Base-by-base conservation (phyloP, 208 protist genomes). In the Crithidia expoeki region DNA sequence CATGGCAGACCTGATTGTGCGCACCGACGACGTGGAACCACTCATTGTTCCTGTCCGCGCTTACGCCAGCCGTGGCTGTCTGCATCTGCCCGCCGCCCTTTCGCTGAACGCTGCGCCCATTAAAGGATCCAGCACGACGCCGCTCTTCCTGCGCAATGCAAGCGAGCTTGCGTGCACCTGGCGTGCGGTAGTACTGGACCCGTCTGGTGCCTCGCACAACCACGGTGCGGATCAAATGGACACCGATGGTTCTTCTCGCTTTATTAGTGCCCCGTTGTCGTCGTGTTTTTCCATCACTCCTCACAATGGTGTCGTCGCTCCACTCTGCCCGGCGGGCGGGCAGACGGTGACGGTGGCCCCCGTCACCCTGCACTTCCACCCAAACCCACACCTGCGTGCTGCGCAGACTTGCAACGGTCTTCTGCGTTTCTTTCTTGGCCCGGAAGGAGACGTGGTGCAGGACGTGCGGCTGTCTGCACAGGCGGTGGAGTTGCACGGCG, bases 141-240 rank as follows among this genome's bases (percentile, higher is more conserved):
- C 92, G 5, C 57, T 98, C 10, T 94, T 98, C 67, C 69, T 98
- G n/a, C 89, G 94, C 33, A 99, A 98, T 79, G 72, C 68, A 17
- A 93, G 73, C 51, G 57, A 59, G 5, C 68, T 72, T 12, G 75
- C 50, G 38, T 94, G 91, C 56, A 60, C 76, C 27, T 96, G 90
- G 89, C 88, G 85, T 32, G 83, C 89, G 0, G 69, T 76, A 23
- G 19, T 79, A 33, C 30, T 81, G 7, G 76, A 86, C 23, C 17
- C 50, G 0, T n/a, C 27, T 1, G 34, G 27, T 27, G 33, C 34
- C 25, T n/a, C 36, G 1, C 47, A 27, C 47, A 14, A 53, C 36
- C 50, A 16, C 25, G 49, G 30, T 21, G 34, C 62, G 1, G 49
- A 44, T n/a, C n/a, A n/a, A n/a, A n/a, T n/a, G n/a, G n/a, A n/a